Evolutionary conservation across 176 grass and related monocot species (phyloP), one percentile per base, ranked within the genome.

Genomic region (Puya raimondii): DNA sequence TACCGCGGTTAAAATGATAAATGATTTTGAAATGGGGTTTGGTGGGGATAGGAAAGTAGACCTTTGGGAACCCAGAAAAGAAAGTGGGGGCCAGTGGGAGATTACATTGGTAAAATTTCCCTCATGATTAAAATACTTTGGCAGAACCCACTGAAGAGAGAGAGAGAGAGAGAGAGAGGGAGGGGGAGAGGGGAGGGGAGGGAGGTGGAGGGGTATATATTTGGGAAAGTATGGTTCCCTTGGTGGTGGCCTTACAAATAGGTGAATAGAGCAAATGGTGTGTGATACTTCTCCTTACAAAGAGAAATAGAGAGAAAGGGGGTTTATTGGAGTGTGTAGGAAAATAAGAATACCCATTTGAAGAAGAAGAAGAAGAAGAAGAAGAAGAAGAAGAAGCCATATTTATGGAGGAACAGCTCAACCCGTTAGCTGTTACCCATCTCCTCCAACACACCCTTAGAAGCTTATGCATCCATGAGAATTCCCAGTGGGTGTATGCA

Each of bases 401-500:
- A 49, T 53, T 26, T 67, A 96, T 96, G 91, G 91, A 96, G 68
- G 91, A 96, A 56, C 91, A 96, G 73, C 78, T 96, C 49, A 78
- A 85, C 65, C 87, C 91, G 11, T 85, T 90, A 82, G 91, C 91
- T 26, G 81, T 85, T 74, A 96, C 91, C 58, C 91, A 96, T 80
- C 87, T 96, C 64, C 79, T 96, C 12, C 91, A 96, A 78, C 87
- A 96, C 84, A 96, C 87, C 48, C 91, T 96, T 48, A 85, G 91
- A 74, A 90, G 91, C 87, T 78, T 96, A 65, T 96, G 91, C 81
- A 85, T 80, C 76, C 67, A 74, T 72, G 91, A 81, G 42, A 64
- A 29, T 26, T 84, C 84, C 29, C 91, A 87, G 74, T 96, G 91
- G 91, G 84, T 85, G 47, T 96, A 96, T 76, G 87, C 91, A 78